These are phyloP conservation scores for Zea luxurians DNA, from an alignment of 176 grass and related monocot species.

Conservation along the genomic window DNA sequence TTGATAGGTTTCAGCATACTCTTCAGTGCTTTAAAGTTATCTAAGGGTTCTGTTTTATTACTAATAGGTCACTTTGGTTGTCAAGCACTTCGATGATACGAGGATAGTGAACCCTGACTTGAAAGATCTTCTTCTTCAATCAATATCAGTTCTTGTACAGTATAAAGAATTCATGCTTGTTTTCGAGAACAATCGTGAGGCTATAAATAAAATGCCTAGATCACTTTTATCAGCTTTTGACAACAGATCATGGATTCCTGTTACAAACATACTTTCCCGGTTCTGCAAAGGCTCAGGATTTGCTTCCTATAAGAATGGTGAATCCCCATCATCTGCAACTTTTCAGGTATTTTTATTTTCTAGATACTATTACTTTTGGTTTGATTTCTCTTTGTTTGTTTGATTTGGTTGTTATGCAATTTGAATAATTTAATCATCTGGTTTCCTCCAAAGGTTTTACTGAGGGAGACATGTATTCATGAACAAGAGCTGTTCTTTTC, in stretches of 20 bases:
- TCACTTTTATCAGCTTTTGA: conserved; percentile 77
- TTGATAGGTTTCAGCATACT: conserved; percentile 18
- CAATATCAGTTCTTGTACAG: conserved; percentile 78
- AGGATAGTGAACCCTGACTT: conserved; percentile 76
- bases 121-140: conserved; percentile 80
- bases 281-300: conserved; percentile 84
- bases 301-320: conserved; percentile 68
- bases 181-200: conserved; percentile 84
- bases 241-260: conserved; percentile 90
- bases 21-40: conserved; percentile 19
- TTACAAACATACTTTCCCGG: conserved; percentile 73
- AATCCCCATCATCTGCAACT: conserved; percentile 61
- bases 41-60: conserved; percentile 22
- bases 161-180: conserved; percentile 81
- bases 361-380: background rate
- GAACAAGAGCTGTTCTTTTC: conserved; percentile 73
- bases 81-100: conserved; percentile 81
- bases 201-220: conserved; percentile 66
- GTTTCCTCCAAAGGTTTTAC: conserved; percentile 55
- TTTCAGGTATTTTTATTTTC: conserved; percentile 61
- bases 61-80: conserved; percentile 73
- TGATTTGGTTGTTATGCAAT: conserved; percentile 12
- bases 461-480: conserved; percentile 67
- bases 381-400: background rate
- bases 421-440: conserved; percentile 20